Evolutionary conservation across 257 asterid genomes (phyloP), one percentile per base, ranked within the genome.

Genomic region (Ligustrum vulgare): DNA sequence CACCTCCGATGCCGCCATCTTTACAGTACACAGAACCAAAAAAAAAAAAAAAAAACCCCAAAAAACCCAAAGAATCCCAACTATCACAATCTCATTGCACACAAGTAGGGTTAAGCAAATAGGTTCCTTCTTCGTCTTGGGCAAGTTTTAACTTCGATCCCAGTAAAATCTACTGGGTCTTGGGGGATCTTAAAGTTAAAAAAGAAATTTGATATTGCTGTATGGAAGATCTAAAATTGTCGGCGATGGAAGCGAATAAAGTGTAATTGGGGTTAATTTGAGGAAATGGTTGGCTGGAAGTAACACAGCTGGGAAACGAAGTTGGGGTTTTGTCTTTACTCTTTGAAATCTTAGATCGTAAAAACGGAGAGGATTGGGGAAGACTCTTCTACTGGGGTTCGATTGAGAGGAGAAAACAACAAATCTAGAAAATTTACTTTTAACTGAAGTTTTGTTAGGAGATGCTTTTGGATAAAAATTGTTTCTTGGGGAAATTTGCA

Each of bases 1-100:
- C 83, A 82, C 82, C 74, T 80, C 90, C 32, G 86, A 49, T 77
- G 88, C 87, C 87, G 82, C 80, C 82, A 77, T 80, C 71, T 34
- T 49, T 41, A 65, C 64, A 47, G 15, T 34, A 39, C 37, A 25
- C 56, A 35, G 16, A 32, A 45, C 23, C 0, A 28, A 28, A 3
- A n/a, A 73, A 36, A 41, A 72, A 25, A 28, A 28, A 28, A 3
- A n/a, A 73, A 36, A 41, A 72, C 63, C 63, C 63, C n/a, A n/a
- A n/a, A 33, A 43, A 36, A 79, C n/a, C 18, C 32, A 58, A 75
- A 75, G 64, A 62, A 36, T 12, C 58, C 34, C 5, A 76, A 63
- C 81, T 67, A 65, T 71, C 81, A 69, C 75, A 73, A 47, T 60
- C 81, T 60, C 86, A 82, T 77, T 70, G 35, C 54, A 33, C 16